Evolutionary conservation across 108 stramenopile species (phyloP), one percentile per base, ranked within the genome.

Genomic region (Nannochloropsis gaditana): DNA sequence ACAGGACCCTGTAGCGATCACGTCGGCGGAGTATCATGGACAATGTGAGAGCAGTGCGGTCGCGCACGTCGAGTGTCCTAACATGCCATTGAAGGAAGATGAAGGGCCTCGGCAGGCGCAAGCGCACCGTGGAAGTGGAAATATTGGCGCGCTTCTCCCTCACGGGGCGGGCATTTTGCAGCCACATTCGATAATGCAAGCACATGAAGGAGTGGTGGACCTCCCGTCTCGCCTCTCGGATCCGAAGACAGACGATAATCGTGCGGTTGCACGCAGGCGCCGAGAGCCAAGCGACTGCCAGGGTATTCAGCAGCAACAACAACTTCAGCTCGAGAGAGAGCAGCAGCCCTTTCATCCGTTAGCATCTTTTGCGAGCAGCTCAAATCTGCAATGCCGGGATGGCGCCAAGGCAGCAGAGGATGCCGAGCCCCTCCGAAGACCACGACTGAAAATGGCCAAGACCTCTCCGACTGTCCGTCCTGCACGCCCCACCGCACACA

Each of bases 301-400:
- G n/a, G 59, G n/a, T 4, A 73, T n/a, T 73, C 59, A 73, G n/a
- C 59, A 73, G 59, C n/a, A n/a, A n/a, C 59, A 73, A n/a, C 59
- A 2, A n/a, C 59, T n/a, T 15, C 59, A 73, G 59, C 59, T 73
- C 19, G 59, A 73, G 2, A 73, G n/a, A 73, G 59, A 6, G 19
- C 8, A n/a, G 59, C 59, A 73, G n/a, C 19, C 59, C 2, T 15
- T 73, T 15, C 59, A 73, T 73, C 19, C 31, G 31, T 31, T 31
- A 31, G 31, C 31, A 31, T 31, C 31, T 31, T 31, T 31, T 31
- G 31, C 31, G 31, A 31, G 31, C 31, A 31, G 31, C 1, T 0
- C 31, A 31, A 31, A 31, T 31, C 0, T 31, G 31, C 31, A 31
- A 31, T 31, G 31, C 1, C 31, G 31, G 31, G 31, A 31, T 31